Conservation (phyloP, 176 grass and related monocot species). For the Ensete ventricosum region DNA sequence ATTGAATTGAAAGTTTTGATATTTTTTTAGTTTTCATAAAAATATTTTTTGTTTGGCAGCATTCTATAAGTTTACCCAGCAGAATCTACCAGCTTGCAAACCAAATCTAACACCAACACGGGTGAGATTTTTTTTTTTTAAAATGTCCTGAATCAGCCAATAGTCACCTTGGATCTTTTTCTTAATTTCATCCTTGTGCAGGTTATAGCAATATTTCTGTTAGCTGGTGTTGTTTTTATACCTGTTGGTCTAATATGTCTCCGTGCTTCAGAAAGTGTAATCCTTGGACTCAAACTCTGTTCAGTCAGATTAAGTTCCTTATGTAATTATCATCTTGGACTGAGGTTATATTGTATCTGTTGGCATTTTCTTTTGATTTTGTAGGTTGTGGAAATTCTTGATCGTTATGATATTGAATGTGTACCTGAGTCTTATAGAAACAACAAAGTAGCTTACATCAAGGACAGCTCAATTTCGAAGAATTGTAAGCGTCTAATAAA, state of each 20-base stretch:
- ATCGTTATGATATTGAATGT: slow-evolving; percentile 74
- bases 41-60: slow-evolving; percentile 34
- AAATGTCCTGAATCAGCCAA: neutral
- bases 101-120: slow-evolving; percentile 63
- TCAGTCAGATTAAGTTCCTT: slow-evolving; percentile 17
- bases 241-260: slow-evolving; percentile 70
- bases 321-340: neutral
- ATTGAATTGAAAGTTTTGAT: neutral
- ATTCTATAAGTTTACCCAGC: slow-evolving; percentile 78
- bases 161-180: neutral
- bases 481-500: slow-evolving; percentile 60
- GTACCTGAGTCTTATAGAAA: slow-evolving; percentile 60
- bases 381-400: slow-evolving; percentile 68
- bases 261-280: slow-evolving; percentile 70
- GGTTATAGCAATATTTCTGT: slow-evolving; percentile 75
- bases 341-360: neutral
- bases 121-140: slow-evolving; percentile 36
- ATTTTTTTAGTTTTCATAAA: slow-evolving; percentile 13
- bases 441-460: slow-evolving; percentile 72
- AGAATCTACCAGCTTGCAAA: slow-evolving; percentile 86
- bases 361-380: slow-evolving; percentile 3
- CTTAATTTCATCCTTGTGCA: slow-evolving; percentile 22
- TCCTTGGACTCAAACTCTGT: slow-evolving; percentile 6
- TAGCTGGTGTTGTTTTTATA: slow-evolving; percentile 52
- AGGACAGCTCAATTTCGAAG: slow-evolving; percentile 69